Evolutionary conservation across 2,329 filamentous ascomycete species (phyloP).

Genomic region (Aspergillus luchuensis): DNA sequence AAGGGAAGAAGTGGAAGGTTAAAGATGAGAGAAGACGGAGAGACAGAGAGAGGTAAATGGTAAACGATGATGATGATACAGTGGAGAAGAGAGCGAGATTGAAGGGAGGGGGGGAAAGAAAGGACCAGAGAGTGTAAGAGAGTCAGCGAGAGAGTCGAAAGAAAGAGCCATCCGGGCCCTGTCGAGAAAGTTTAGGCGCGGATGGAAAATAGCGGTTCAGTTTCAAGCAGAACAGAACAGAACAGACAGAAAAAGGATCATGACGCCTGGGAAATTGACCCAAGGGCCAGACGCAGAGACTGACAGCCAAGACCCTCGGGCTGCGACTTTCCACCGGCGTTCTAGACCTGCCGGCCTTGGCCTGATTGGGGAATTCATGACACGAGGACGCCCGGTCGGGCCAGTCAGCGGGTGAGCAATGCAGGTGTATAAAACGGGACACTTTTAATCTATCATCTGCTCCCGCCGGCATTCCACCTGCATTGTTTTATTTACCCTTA

Average conservation of each 20-base stretch:
- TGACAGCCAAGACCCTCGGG: conserved; percentile 21
- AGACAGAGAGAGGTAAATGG: conserved; percentile 5
- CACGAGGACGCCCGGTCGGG: conserved; percentile 22
- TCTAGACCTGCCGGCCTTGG: conserved; percentile 25
- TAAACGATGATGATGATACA: conserved; percentile 21
- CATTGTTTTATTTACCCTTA: neutral
- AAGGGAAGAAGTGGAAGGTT: conserved; percentile 15
- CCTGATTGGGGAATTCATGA: conserved; percentile 27
- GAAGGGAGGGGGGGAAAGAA: conserved; percentile 10
- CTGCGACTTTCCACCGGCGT: conserved; percentile 22
- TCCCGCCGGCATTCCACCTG: neutral
- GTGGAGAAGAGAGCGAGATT: conserved; percentile 23
- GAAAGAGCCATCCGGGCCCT: conserved; percentile 15
- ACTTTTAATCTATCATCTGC: conserved; percentile 1
- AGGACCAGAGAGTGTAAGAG: neutral
- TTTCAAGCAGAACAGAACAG: conserved; percentile 1
- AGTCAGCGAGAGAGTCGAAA: conserved; percentile 12
- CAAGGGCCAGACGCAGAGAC: conserved; percentile 18
- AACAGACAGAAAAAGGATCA: conserved; percentile 16
- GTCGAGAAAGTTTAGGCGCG: conserved; percentile 17
- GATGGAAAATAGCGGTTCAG: conserved; percentile 14
- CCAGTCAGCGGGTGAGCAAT: conserved; percentile 5
- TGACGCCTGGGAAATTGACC: conserved; percentile 24
- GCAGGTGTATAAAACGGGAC: conserved; percentile 4
- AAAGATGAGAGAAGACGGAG: conserved; percentile 12